Evolutionary conservation across 2,329 filamentous ascomycete species (phyloP).

Genomic region (Mycosphaerelloides madeirae): DNA sequence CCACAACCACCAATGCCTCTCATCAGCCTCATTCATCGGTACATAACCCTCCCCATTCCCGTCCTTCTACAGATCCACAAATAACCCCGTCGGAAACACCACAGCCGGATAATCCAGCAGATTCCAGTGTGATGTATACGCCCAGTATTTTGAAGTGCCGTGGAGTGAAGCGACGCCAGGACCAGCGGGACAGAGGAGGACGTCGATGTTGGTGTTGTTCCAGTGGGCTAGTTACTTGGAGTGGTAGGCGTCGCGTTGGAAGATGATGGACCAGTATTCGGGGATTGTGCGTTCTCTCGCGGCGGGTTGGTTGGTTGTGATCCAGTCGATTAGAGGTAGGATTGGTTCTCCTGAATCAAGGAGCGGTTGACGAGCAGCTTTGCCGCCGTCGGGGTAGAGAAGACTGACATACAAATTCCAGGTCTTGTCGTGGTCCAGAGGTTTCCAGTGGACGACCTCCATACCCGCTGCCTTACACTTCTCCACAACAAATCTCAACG

Average conservation of each 20-base stretch:
- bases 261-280: conserved; percentile 56
- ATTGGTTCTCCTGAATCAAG: conserved; percentile 52
- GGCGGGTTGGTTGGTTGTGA: conserved; percentile 44
- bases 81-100: conserved; percentile 54
- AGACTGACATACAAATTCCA: conserved; percentile 33
- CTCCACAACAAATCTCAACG: conserved; percentile 48
- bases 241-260: conserved; percentile 54
- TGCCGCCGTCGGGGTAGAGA: conserved; percentile 42
- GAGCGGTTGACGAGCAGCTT: conserved; percentile 43
- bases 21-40: conserved; percentile 45
- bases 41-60: conserved; percentile 33
- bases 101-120: conserved; percentile 55
- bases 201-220: conserved; percentile 58
- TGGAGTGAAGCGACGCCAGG: conserved; percentile 53
- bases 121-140: conserved; percentile 65
- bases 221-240: conserved; percentile 60
- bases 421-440: conserved; percentile 38
- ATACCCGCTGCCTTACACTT: conserved; percentile 51
- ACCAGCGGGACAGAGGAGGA: conserved; percentile 57
- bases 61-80: conserved; percentile 42
- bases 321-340: conserved; percentile 54
- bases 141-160: conserved; percentile 55
- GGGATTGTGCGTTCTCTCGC: conserved; percentile 43
- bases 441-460: conserved; percentile 55
- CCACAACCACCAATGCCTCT: conserved; percentile 46